Evolutionary conservation across 345 rosid genomes (phyloP), one percentile per base, ranked within the genome.

Genomic region (Odontarrhena argentea): DNA sequence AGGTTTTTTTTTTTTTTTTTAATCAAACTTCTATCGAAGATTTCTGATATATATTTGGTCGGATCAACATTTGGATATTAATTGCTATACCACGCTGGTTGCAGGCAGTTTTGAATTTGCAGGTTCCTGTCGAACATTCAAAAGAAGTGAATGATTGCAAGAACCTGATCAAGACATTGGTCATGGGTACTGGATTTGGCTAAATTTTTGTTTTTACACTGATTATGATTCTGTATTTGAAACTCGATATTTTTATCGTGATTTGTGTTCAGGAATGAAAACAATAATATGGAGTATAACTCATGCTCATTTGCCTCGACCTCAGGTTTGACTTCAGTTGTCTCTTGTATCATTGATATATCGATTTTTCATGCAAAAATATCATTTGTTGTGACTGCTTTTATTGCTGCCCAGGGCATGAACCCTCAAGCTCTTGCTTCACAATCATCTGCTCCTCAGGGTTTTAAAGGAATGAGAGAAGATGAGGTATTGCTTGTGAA

Each of bases 101-200:
- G 92, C 99, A 94, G 99, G 97, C 99, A 58, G 97, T 94, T 81
- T 69, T 94, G 63, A 88, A 94, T 75, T 67, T 91, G 86, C 99
- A 94, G 87, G 93, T 88, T 63, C 96, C 99, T 5, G 83, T 83
- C 50, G 99, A 94, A 73, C 99, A 91, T 86, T 87, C 96, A 28
- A 94, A 94, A 85, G 99, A 94, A 82, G 96, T 94, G 67, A 88
- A 82, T 85, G 99, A 94, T 68, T 91, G 96, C 70, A 94, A 94
- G 77, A 88, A 86, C 81, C 80, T 94, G 78, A 91, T 94, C 74
- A 94, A 85, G 93, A 94, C 99, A 51, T 82, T 94, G 80, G 97
- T 94, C 77, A 89, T 91, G 91, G 99, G 99, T 94, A 91, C 80
- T 78, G 45, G 44, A 75, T 70, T 55, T 47, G 70, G 69, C 57